These are phyloP conservation scores for Dendrobium officinale DNA, from an alignment of 106 monocot species.

Conservation along the genomic window DNA sequence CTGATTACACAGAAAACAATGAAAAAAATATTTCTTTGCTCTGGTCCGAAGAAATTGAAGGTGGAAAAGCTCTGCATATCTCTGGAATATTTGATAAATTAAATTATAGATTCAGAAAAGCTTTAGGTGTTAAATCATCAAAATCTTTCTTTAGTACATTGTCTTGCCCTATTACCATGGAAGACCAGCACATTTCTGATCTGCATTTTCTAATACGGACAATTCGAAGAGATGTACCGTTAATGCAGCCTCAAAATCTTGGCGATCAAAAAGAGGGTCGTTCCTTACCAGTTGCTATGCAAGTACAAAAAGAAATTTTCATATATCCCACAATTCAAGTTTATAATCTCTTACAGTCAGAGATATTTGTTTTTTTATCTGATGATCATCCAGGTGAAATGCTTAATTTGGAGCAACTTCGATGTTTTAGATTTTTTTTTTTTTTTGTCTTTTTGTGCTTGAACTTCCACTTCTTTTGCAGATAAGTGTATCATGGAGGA, in stretches of 20 bases:
- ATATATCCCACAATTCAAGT: slow-evolving; percentile 76
- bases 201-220: slow-evolving; percentile 66
- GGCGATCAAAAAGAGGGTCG: slow-evolving; percentile 15
- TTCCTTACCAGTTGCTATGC: slow-evolving; percentile 45
- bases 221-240: slow-evolving; percentile 69
- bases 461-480: slow-evolving; percentile 16
- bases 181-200: slow-evolving; percentile 33
- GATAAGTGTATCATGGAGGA: slow-evolving; percentile 23
- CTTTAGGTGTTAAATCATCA: slow-evolving; percentile 49
- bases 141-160: slow-evolving; percentile 65
- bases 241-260: slow-evolving; percentile 28
- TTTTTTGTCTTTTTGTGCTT: neutral
- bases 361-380: slow-evolving; percentile 46
- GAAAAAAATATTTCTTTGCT: slow-evolving; percentile 24
- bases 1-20: slow-evolving; percentile 18
- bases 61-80: slow-evolving; percentile 60
- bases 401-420: neutral
- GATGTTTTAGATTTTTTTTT: neutral
- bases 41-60: slow-evolving; percentile 73
- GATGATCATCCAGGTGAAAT: slow-evolving; percentile 62
- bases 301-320: slow-evolving; percentile 75
- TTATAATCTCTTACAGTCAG: slow-evolving; percentile 61
- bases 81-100: slow-evolving; percentile 78
- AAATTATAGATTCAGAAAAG: slow-evolving; percentile 57
- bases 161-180: slow-evolving; percentile 41